phyloP scores from a whole-genome alignment of 164 flowering plant species.

The Chloranthus sessilifolius region DNA sequence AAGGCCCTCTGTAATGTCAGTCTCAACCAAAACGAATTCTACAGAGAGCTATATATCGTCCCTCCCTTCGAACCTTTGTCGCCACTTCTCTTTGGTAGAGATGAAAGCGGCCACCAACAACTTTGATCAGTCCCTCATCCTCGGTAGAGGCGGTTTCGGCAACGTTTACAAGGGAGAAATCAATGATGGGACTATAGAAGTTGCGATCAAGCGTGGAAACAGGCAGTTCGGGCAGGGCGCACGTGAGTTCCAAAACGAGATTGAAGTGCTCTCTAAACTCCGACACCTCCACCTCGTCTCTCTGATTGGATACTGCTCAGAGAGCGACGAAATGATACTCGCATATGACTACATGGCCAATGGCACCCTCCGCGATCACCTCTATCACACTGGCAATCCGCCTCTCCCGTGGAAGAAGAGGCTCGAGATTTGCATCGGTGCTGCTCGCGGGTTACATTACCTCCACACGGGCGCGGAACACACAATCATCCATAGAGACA shows the following conservation, averaged over 20 bases:
- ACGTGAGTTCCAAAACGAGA: conserved; percentile 45
- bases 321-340: conserved; percentile 12
- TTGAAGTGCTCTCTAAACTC: conserved; percentile 5
- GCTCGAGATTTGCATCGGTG: conserved; percentile 5
- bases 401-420: conserved; percentile 10
- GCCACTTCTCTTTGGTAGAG: conserved; percentile 5
- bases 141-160: conserved; percentile 59
- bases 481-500: conserved; percentile 5
- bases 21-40: background rate
- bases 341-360: conserved; percentile 18
- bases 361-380: conserved; percentile 14
- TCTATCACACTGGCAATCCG: conserved; percentile 6
- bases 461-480: conserved; percentile 8
- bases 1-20: conserved; percentile 1
- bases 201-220: conserved; percentile 56
- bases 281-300: conserved; percentile 6
- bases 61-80: background rate
- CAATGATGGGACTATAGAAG: conserved; percentile 33
- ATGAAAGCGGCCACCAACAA: conserved; percentile 5
- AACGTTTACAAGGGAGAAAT: conserved; percentile 45
- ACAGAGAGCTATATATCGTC: conserved; percentile 2
- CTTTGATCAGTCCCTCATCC: conserved; percentile 17
- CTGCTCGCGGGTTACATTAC: conserved; percentile 4
- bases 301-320: conserved; percentile 5
- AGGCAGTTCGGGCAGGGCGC: conserved; percentile 50